Base-by-base conservation (phyloP, 1,139 yeast genomes). In the Blastobotrys indianensis region DNA sequence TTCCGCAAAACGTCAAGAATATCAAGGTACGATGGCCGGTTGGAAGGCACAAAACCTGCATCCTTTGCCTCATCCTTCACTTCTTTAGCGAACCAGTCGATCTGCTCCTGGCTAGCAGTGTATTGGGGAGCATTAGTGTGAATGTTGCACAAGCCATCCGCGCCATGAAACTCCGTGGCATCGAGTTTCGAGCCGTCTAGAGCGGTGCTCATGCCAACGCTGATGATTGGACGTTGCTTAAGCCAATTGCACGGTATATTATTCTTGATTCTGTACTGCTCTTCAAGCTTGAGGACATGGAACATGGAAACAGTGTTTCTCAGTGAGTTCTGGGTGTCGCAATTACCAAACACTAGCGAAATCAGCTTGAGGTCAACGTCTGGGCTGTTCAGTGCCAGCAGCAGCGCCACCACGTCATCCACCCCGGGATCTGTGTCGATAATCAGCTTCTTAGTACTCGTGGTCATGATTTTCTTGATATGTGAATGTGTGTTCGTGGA, bases 361-460 rank as follows among this genome's bases (percentile, higher is more conserved):
- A 69, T 66, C 46, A 68, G 57, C 43, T 59, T 56, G 38, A 69
- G 52, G 42, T 67, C 68, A 15, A 57, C 55, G 7, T 56, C 52
- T 2, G 65, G 62, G 16, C 61, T 48, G 36, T 61, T 52, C 39
- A 70, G 57, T 2, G 72, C 71, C 46, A 66, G 54, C 38, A 68
- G 54, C 17, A 70, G 52, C 1, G 71, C 74, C 46, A 69, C 57
- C 42, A 66, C 61, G 48, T 69, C 74, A 50, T 69, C 73, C 15
- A 68, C 68, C 2, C 72, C 72, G 15, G 72, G 72, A 51, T 68
- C 72, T 1, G 71, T 65, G 48, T 68, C 72, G 33, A 68, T 58
- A 33, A 68, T 65, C 7, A 67, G 50, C 45, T 59, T 60, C 8
- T 39, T 36, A 13, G 42, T 34, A 15, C 15, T 17, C 5, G 33